Evolutionary conservation across 2,329 filamentous ascomycete species (phyloP), one percentile per base, ranked within the genome.

Genomic region (Phialemonium atrogriseum): DNA sequence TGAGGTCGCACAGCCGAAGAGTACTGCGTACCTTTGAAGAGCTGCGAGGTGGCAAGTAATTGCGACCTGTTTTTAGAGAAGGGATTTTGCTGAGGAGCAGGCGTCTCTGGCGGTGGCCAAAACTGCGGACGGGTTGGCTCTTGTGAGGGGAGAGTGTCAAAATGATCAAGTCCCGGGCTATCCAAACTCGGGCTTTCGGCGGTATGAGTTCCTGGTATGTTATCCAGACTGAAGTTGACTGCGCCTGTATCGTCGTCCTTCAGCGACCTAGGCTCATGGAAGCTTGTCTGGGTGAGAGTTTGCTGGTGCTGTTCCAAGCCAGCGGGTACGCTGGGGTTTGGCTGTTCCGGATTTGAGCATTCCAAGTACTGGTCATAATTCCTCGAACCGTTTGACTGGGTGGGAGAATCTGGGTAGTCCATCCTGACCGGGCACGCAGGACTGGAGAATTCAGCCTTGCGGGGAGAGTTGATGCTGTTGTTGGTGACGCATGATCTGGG

Each of bases 331-430:
- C n/a, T n/a, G n/a, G n/a, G n/a, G n/a, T n/a, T n/a, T n/a, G n/a
- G n/a, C n/a, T n/a, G n/a, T n/a, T n/a, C n/a, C n/a, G n/a, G n/a
- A n/a, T n/a, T n/a, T n/a, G n/a, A n/a, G n/a, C n/a, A n/a, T n/a
- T n/a, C n/a, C n/a, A 54, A 38, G 51, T 66, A 58, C 41, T 60
- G 53, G 7, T 65, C 63, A 42, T 77, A 77, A 50, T 73, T 72
- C 22, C 71, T 65, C 27, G 60, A 69, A 26, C 66, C 62, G 41
- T 77, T 77, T 36, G 62, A 56, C 49, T 77, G 72, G 2, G 72
- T 77, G 2, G 66, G 66, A 8, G 70, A 70, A 34, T 66, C 63
- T 9, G 67, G 70, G n/a, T 50, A 54, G 19, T 66, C 58, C 55
- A 62, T 68, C 31, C 54, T 64, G 36, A 41, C n/a, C n/a, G n/a